phyloP scores from a whole-genome alignment of 1,284 basidiomycete species.

The Ustilago shanxiensis region DNA sequence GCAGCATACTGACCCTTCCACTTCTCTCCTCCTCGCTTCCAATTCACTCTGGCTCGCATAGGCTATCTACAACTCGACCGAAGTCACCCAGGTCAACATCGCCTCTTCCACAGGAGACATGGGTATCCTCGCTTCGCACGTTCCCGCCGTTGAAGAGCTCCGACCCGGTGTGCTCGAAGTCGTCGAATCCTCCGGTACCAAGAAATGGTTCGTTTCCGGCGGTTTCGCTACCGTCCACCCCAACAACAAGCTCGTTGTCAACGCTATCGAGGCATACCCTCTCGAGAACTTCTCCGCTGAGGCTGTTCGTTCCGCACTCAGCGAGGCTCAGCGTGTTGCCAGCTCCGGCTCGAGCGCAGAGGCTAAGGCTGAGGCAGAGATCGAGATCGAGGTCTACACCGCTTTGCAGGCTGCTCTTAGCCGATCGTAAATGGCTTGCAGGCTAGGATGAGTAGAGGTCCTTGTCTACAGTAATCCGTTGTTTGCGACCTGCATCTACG shows the following conservation, averaged over 20 bases:
- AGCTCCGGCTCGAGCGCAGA: slow-evolving; percentile 87
- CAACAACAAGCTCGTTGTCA: slow-evolving; percentile 95
- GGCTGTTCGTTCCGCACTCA: slow-evolving; percentile 87
- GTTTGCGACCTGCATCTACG: neutral
- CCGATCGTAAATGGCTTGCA: slow-evolving; percentile 42
- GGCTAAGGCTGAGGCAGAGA: slow-evolving; percentile 92
- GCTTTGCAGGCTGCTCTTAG: slow-evolving; percentile 86
- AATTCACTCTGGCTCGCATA: slow-evolving; percentile 8
- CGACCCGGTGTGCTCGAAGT: slow-evolving; percentile 69
- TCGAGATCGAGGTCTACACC: slow-evolving; percentile 97
- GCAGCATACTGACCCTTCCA: slow-evolving; percentile 13
- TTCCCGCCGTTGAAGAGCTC: slow-evolving; percentile 68
- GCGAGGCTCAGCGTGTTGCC: slow-evolving; percentile 87
- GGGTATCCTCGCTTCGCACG: slow-evolving; percentile 69
- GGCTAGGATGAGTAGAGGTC: no score
- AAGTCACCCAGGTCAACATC: slow-evolving; percentile 68
- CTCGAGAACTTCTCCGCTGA: slow-evolving; percentile 90
- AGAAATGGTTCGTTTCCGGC: slow-evolving; percentile 79
- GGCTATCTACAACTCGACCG: slow-evolving; percentile 62
- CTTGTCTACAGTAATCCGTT: neutral
- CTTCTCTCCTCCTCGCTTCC: neutral
- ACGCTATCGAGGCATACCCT: slow-evolving; percentile 95
- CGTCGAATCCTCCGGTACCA: slow-evolving; percentile 64
- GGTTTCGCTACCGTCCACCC: slow-evolving; percentile 98
- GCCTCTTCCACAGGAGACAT: slow-evolving; percentile 66